Evolutionary conservation across 306 rosid species (phyloP), one percentile per base, ranked within the genome.

Genomic region (Mimosa pudica): DNA sequence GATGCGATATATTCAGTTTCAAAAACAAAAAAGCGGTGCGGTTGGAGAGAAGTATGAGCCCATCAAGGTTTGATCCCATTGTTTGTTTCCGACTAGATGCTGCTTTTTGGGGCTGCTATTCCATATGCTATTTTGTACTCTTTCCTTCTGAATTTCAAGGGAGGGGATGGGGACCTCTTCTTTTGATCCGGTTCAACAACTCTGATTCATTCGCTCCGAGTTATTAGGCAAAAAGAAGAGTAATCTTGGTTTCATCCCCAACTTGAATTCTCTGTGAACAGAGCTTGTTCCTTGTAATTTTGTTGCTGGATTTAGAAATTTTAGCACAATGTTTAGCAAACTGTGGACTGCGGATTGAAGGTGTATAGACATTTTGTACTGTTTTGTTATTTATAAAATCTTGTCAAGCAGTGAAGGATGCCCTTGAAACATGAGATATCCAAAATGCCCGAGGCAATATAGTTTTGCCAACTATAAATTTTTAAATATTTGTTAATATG

Each of bases 1-100:
- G 32, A 57, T 90, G 86, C 89, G 96, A 71, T 95, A 91, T 85
- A 95, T 95, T 72, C 97, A 94, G 82, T 92, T 94, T 83, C 98
- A 94, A 81, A 94, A 94, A 79, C 90, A 91, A 89, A 94, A 94
- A 84, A 95, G 97, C 0, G 97, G 97, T 32, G 70, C 73, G 36
- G 83, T 92, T 80, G 93, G 97, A 54, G 98, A 94, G 82, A 91
- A 89, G 85, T 94, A 91, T 79, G 92, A 89, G 33, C 80, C 92
- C 72, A 81, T 92, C 86, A 91, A 91, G 87, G 90, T 90, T 79
- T 85, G 89, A 90, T 17, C 52, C 3, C 12, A 7, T 69, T 49
- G 13, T 18, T 48, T 69, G 13, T 18, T 48, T 69, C 6, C 1
- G 38, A 70, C 17, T 45, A 45, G 55, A 62, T 5, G 74, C 51